Conservation (phyloP, 2,329 filamentous ascomycete species). For the Verticillium dahliae region DNA sequence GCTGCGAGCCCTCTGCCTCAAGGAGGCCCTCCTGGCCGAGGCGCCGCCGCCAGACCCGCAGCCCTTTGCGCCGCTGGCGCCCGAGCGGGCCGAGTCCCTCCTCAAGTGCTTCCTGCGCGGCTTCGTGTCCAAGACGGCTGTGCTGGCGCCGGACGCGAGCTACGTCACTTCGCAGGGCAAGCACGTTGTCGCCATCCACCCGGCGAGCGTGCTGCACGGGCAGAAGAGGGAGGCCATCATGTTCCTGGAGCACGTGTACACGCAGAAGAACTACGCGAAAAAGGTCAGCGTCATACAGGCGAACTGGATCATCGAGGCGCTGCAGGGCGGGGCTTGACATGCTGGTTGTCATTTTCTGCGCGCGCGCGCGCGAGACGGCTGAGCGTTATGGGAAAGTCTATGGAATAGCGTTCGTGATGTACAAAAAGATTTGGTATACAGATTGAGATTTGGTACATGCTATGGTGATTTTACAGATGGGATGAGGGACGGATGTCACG, state of each 20-base stretch:
- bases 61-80: constrained; percentile 46
- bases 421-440: background rate
- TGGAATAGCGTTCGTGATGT: constrained; percentile 1
- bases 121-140: constrained; percentile 54
- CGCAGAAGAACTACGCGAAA: constrained; percentile 60
- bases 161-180: constrained; percentile 56
- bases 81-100: constrained; percentile 46
- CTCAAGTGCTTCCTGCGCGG: constrained; percentile 57
- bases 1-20: constrained; percentile 48
- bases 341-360: too few species aligned
- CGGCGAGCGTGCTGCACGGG: constrained; percentile 55
- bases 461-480: background rate
- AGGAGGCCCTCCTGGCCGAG: constrained; percentile 42
- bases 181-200: constrained; percentile 55
- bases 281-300: constrained; percentile 57
- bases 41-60: constrained; percentile 45
- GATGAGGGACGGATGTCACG: constrained; percentile 6
- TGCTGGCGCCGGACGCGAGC: constrained; percentile 52
- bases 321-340: constrained; percentile 20
- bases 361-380: too few species aligned
- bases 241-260: constrained; percentile 63
- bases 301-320: constrained; percentile 49
- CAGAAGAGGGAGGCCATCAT: constrained; percentile 61
- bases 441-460: background rate
- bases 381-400: background rate